These are phyloP conservation scores for Thalassiosira allenii DNA, from an alignment of 352 stramenopile species.

Conservation along the genomic window DNA sequence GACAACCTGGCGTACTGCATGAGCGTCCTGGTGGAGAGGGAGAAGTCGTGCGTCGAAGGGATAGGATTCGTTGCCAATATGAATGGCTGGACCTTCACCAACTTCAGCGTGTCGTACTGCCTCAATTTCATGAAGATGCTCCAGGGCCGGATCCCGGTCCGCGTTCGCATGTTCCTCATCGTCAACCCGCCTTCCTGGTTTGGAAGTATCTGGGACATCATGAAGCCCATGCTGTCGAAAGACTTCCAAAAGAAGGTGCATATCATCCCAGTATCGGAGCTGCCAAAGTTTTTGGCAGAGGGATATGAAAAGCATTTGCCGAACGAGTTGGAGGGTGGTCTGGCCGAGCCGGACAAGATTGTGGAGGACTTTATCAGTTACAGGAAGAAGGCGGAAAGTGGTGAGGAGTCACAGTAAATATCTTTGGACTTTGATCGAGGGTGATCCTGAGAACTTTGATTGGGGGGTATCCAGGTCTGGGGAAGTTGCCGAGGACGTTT, in stretches of 20 bases:
- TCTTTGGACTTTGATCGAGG: too few species aligned
- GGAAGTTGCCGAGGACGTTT: too few species aligned
- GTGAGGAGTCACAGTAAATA: too few species aligned
- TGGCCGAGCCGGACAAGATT: conserved; percentile 33
- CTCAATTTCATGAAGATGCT: conserved; percentile 68
- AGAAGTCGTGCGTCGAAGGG: conserved; percentile 48
- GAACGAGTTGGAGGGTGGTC: conserved; percentile 48
- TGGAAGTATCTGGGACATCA: conserved; percentile 54
- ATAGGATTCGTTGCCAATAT: conserved; percentile 69
- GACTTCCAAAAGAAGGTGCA: conserved; percentile 69
- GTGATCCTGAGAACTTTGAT: too few species aligned
- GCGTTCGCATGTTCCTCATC: conserved; percentile 66
- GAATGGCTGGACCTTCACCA: conserved; percentile 53
- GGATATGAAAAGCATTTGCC: conserved; percentile 53
- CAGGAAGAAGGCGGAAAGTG: conserved; percentile 31
- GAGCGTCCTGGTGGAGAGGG: conserved; percentile 56
- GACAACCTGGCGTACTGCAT: conserved; percentile 69
- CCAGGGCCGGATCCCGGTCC: conserved; percentile 52
- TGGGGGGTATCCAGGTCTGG: too few species aligned
- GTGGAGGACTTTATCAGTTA: conserved; percentile 57
- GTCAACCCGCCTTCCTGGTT: conserved; percentile 66
- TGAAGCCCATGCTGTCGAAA: conserved; percentile 59
- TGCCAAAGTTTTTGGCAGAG: conserved; percentile 38
- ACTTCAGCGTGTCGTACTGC: conserved; percentile 61
- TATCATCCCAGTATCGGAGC: conserved; percentile 47